Evolutionary conservation across 495 filamentous ascomycete genomes (phyloP), one percentile per base, ranked within the genome.

Genomic region (Penicillium manginii): DNA sequence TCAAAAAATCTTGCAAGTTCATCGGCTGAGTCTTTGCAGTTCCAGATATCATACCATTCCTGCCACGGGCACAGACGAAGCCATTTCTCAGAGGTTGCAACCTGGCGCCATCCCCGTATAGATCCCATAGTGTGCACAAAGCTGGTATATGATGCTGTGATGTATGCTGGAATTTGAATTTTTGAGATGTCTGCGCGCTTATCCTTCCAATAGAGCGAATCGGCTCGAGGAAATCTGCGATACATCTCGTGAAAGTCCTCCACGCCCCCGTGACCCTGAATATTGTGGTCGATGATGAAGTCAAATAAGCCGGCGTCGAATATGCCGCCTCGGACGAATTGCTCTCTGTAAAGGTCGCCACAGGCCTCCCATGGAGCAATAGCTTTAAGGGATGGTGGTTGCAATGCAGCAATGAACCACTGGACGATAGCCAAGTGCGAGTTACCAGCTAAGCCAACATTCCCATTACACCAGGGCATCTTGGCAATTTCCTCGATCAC

Each of bases 311-410:
- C 53, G n/a, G 37, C 40, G 49, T 43, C 29, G 45, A 66, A 63
- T 80, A 81, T 64, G 87, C 87, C 73, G 84, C 86, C 58, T 12
- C 57, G 52, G 23, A 19, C 39, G 47, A 57, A 64, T 9, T 57
- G 57, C 4, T 79, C 75, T 0, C 74, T 63, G 50, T 75, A 79
- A 14, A 76, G 64, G 50, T 81, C 77, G 0, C 59, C 59, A 31
- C 61, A 62, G 1, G 73, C 75, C 33, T 79, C 77, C 73, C 70
- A 77, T 2, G 77, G 78, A 9, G 75, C 69, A 26, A 80, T 78
- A 1, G 69, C 68, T 12, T 64, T 69, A 9, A 81, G 63, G 26
- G 68, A 65, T 2, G 76, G 73, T 9, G 77, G 76, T 12, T 64
- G 57, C 51, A 65, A 46, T 0, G 71, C 65, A 10, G 76, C 77